phyloP scores from a whole-genome alignment of 306 rosid species.

The Cucurbita pepo region DNA sequence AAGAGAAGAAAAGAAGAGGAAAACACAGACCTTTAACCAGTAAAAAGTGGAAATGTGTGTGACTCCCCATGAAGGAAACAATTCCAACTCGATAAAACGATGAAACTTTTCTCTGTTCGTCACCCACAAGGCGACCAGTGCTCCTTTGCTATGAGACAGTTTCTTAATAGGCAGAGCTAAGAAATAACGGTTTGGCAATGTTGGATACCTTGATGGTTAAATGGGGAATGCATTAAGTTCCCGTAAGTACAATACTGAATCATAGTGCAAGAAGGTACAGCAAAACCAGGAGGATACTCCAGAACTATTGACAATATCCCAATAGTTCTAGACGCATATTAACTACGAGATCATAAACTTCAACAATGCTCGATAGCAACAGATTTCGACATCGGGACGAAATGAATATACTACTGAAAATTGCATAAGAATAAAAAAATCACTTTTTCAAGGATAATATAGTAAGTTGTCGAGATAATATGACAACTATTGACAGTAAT shows the following conservation, averaged over 20 bases:
- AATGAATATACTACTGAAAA: neutral
- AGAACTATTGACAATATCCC: neutral
- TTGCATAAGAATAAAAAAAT: neutral
- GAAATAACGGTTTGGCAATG: conserved; percentile 67
- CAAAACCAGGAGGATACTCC: neutral
- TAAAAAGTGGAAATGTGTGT: conserved; percentile 43
- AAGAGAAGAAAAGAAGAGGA: neutral
- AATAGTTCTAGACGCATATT: neutral
- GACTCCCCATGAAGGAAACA: conserved; percentile 87
- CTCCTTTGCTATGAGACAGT: conserved; percentile 61
- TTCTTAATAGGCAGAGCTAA: conserved; percentile 68
- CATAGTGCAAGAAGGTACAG: neutral
- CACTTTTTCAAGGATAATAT: neutral
- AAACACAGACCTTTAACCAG: conserved; percentile 71
- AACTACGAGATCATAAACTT: neutral
- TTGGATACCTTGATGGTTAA: conserved; percentile 51
- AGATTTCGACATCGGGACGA: neutral
- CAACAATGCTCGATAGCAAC: neutral
- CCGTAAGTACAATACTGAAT: neutral
- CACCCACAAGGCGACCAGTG: conserved; percentile 81
- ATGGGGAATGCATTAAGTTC: neutral
- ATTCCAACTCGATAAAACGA: conserved; percentile 61
- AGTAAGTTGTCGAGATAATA: neutral
- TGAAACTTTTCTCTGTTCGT: conserved; percentile 89
- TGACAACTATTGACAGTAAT: neutral